Base-by-base conservation (phyloP, 768 basidiomycete genomes). In the Mycena epipterygia region DNA sequence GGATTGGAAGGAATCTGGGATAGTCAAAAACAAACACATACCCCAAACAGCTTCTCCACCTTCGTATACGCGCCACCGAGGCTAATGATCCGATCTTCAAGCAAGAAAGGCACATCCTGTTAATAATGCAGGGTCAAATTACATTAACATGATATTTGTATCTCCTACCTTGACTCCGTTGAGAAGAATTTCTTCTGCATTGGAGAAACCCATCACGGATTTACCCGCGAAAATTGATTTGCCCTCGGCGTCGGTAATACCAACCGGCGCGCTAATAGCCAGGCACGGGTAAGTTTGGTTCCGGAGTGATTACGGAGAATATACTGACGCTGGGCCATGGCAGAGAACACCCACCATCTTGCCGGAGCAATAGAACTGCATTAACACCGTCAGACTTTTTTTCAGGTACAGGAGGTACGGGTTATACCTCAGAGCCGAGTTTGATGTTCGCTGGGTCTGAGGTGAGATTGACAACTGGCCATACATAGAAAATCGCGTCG, bases 341-440 rank as follows among this genome's bases (percentile, higher is more conserved):
- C 94, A 95, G 32, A 95, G 93, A 5, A 91, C 92, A 4, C 89
- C 73, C 11, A 89, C 86, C 67, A 91, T 79, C 81, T 93, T 94
- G 55, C 88, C 89, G 19, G 85, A 77, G 55, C 85, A 84, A 82
- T 87, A 94, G 80, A 94, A 91, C 90, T 93, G 49, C 6, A 46
- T 17, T n/a, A n/a, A n/a, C 19, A 14, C 19, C 7, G 32, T 56
- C 30, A 56, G 27, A 56, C 12, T 44, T 8, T 6, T 13, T 19
- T 12, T 49, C 94, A 82, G 39, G 91, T 88, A 23, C 93, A 92
- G 1, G n/a, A n/a, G n/a, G n/a, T n/a, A n/a, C 92, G n/a, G 75
- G 93, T 92, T 33, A 94, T 74, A 89, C 91, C 67, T 89, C 80
- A 30, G 85, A 86, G 32, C 87, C 87, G 56, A 95, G 83, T 72